Conservation (phyloP, 345 rosid species). For the Aegle marmelos region DNA sequence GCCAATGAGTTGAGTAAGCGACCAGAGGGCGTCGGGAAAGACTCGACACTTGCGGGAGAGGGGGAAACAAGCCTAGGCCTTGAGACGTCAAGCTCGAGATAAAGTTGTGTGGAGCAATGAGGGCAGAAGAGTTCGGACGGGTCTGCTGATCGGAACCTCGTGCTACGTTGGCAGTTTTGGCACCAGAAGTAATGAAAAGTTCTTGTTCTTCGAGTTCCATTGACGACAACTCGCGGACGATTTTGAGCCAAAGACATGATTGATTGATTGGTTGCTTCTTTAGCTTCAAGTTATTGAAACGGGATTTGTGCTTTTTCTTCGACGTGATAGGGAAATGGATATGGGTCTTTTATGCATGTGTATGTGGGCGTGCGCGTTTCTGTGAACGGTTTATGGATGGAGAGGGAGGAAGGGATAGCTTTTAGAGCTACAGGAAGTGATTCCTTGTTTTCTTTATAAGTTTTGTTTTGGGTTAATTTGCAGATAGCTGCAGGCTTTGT, state of each 20-base stretch:
- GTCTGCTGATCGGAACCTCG: conserved; percentile 41
- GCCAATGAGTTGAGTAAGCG: conserved; percentile 26
- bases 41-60: neutral
- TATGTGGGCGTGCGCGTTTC: neutral
- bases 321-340: neutral
- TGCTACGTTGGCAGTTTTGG: conserved; percentile 47
- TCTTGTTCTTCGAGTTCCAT: conserved; percentile 58
- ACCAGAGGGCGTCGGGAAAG: conserved; percentile 5
- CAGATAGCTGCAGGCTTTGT: neutral
- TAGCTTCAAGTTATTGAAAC: no score
- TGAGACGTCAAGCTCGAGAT: conserved; percentile 50
- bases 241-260: conserved; percentile 27
- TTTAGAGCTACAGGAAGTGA: conserved; percentile 8
- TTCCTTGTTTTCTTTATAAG: neutral
- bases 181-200: conserved; percentile 72
- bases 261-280: neutral
- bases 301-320: neutral
- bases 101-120: conserved; percentile 40
- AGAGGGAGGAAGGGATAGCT: conserved; percentile 12
- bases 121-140: conserved; percentile 46
- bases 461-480: neutral
- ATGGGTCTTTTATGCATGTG: neutral
- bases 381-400: neutral
- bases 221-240: conserved; percentile 49
- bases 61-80: conserved; percentile 27